Evolutionary conservation across 495 filamentous ascomycete genomes (phyloP).

Genomic region (Aspergillus sclerotioniger): DNA sequence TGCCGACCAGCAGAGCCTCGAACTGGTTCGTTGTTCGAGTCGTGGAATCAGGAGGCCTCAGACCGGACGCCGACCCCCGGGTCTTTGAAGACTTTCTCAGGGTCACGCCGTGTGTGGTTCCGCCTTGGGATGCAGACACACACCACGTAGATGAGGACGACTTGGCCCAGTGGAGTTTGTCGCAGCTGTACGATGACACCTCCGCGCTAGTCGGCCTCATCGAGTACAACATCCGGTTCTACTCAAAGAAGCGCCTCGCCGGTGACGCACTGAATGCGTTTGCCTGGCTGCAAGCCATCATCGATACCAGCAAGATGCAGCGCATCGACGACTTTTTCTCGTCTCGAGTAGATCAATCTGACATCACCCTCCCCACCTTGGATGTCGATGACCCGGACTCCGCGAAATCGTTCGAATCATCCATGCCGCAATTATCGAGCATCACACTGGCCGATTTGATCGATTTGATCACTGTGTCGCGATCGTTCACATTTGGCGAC

Average conservation of each 20-base stretch:
- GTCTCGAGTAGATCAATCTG: constrained; percentile 18
- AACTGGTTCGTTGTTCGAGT: constrained; percentile 53
- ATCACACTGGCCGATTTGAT: constrained; percentile 50
- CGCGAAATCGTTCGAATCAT: constrained; percentile 26
- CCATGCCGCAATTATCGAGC: constrained; percentile 46
- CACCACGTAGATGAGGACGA: constrained; percentile 19
- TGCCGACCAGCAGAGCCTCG: constrained; percentile 33
- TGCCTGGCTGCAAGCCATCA: constrained; percentile 35
- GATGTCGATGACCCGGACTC: constrained; percentile 18
- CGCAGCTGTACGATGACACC: constrained; percentile 38
- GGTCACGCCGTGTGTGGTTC: constrained; percentile 33
- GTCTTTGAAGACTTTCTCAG: constrained; percentile 38
- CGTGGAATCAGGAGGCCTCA: constrained; percentile 46
- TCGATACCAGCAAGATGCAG: constrained; percentile 40
- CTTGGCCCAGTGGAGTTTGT: constrained; percentile 25
- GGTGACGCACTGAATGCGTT: constrained; percentile 32
- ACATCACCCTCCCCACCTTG: constrained; percentile 19
- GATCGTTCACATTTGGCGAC: constrained; percentile 48
- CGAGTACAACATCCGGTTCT: constrained; percentile 35
- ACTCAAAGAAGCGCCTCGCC: constrained; percentile 23
- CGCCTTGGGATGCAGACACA: constrained; percentile 32
- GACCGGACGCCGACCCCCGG: constrained; percentile 37
- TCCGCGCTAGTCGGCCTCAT: constrained; percentile 36
- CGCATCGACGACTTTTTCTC: constrained; percentile 39
- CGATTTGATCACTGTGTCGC: constrained; percentile 49